A percentile compares a stretch with the other conserved stretches of the same genome.
Evolutionary conservation across 345 rosid species (phyloP).

Genomic region (Aurinia saxatilis): DNA sequence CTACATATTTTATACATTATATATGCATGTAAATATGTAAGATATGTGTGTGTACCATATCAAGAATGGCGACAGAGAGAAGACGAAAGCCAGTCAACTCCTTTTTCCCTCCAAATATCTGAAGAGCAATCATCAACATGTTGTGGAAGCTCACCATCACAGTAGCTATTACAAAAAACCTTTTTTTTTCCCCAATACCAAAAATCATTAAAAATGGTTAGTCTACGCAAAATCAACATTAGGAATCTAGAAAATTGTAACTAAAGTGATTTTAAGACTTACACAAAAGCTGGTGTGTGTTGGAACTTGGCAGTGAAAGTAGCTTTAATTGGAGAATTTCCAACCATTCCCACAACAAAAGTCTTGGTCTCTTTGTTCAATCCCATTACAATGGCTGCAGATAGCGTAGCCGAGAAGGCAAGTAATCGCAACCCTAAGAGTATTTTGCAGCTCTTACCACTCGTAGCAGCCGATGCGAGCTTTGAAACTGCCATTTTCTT

Average conservation of each 20-base stretch:
- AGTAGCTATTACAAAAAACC: conserved; percentile 81
- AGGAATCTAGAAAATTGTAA: neutral
- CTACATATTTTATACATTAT: no score
- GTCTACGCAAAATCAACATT: neutral
- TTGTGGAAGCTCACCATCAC: conserved; percentile 69
- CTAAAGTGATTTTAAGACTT: conserved; percentile 17
- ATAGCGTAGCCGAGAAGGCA: conserved; percentile 62
- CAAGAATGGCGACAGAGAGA: conserved; percentile 58
- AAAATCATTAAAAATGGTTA: neutral
- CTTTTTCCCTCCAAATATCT: conserved; percentile 33
- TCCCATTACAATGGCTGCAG: conserved; percentile 82
- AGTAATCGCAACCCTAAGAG: conserved; percentile 50
- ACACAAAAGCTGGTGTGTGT: conserved; percentile 93
- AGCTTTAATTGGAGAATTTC: conserved; percentile 50
- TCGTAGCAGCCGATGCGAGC: conserved; percentile 1
- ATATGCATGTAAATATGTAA: no score
- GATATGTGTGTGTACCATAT: conserved; percentile 70
- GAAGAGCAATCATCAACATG: conserved; percentile 54
- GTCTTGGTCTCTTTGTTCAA: conserved; percentile 72
- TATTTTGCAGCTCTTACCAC: conserved; percentile 25
- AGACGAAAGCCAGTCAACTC: conserved; percentile 50
- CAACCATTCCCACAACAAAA: conserved; percentile 65
- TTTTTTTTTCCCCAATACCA: conserved; percentile 24
- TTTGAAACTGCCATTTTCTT: conserved; percentile 22
- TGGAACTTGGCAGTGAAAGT: conserved; percentile 82